A percentile compares a stretch with the other conserved stretches of the same genome.
phyloP scores from a whole-genome alignment of 495 filamentous ascomycete genomes.

The Tuber microsphaerosporum region DNA sequence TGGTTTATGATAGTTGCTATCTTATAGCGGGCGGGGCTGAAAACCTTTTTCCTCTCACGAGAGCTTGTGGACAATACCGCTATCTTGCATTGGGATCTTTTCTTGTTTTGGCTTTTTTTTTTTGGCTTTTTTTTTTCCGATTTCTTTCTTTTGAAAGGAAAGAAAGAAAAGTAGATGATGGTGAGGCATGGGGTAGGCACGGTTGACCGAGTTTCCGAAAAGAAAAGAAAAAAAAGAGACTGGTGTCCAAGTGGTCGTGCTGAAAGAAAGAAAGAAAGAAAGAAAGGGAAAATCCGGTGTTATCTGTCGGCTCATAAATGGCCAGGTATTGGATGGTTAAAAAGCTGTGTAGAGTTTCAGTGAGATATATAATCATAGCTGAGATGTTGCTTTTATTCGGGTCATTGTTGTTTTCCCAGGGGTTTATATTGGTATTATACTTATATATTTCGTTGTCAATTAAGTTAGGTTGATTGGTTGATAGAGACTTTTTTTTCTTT shows the following conservation, averaged over 20 bases:
- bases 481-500: not conserved
- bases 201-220: not conserved
- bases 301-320: not conserved
- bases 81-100: conserved; percentile 11
- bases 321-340: not conserved
- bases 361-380: not conserved
- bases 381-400: not conserved
- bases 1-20: conserved; percentile 10
- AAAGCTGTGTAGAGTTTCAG: not conserved
- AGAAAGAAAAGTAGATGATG: not conserved
- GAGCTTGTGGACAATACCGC: conserved; percentile 8
- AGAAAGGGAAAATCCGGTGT: not conserved
- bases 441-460: not conserved
- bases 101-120: not conserved
- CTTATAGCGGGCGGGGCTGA: not conserved
- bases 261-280: not conserved
- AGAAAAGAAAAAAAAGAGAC: not conserved
- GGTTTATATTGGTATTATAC: not conserved
- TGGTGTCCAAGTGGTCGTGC: not conserved
- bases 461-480: not conserved
- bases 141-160: not conserved
- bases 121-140: not conserved
- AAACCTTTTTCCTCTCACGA: conserved; percentile 12
- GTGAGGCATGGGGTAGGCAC: not conserved
- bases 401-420: not conserved